Conservation (phyloP, 331 rosid species). For the Pyracantha coccinea region DNA sequence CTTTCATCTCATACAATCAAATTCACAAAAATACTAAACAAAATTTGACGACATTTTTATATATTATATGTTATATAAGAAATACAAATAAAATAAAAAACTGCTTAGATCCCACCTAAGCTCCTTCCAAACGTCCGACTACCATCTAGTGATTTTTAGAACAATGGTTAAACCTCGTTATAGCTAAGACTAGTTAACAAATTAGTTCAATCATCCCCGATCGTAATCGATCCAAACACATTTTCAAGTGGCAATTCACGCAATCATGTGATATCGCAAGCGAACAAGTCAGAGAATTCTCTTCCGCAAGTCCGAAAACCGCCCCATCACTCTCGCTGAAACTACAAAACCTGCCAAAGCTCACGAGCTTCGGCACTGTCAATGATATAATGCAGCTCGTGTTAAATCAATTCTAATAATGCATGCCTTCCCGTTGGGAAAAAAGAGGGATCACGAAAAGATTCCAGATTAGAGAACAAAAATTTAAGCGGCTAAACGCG, state of each 20-base stretch:
- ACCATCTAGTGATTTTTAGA: too few relatives aligned
- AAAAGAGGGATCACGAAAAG: slow-evolving; percentile 49
- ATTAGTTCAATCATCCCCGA: not conserved
- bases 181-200: not conserved
- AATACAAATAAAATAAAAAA: too few relatives aligned
- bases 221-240: not conserved
- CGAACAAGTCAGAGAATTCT: not conserved
- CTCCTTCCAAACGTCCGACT: too few relatives aligned
- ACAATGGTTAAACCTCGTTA: not conserved
- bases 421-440: slow-evolving; percentile 6
- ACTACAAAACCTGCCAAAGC: slow-evolving; percentile 23
- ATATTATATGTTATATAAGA: too few relatives aligned
- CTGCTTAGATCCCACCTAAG: too few relatives aligned
- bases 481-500: slow-evolving; percentile 49
- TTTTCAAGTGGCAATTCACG: not conserved
- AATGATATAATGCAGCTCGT: slow-evolving; percentile 4
- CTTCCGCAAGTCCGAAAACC: not conserved
- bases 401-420: slow-evolving; percentile 27
- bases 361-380: slow-evolving; percentile 83
- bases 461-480: slow-evolving; percentile 37
- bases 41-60: too few relatives aligned
- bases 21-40: too few relatives aligned
- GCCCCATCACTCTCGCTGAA: not conserved
- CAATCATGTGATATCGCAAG: not conserved
- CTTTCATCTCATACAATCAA: too few relatives aligned